Conservation (phyloP, 164 flowering plant genomes). For the Umbilicus rupestris region DNA sequence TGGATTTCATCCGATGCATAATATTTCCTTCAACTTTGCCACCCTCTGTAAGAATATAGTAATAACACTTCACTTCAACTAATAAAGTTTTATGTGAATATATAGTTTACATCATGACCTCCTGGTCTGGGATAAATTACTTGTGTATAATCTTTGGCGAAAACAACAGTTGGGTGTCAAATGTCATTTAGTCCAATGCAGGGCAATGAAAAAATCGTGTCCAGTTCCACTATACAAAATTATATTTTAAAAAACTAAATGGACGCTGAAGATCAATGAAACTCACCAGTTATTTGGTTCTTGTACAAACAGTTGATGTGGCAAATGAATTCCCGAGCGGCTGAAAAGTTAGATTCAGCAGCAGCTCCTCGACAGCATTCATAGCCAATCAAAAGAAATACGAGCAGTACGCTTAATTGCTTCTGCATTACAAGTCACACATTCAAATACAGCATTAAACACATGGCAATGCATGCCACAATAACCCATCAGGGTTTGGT, state of each 20-base stretch:
- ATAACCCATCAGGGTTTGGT: too few species aligned
- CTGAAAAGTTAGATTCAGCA: slow-evolving; percentile 38
- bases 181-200: background rate
- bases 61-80: background rate
- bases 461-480: background rate
- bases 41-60: background rate
- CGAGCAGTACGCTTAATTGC: slow-evolving; percentile 40
- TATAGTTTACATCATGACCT: background rate
- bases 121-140: background rate
- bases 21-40: background rate
- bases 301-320: slow-evolving; percentile 21
- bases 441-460: background rate
- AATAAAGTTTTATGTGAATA: background rate
- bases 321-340: slow-evolving; percentile 40
- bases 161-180: background rate
- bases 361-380: slow-evolving; percentile 51
- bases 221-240: background rate
- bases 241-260: background rate
- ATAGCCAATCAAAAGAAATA: slow-evolving; percentile 48
- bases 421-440: slow-evolving; percentile 35
- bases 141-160: background rate
- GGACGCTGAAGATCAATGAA: background rate
- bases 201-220: background rate
- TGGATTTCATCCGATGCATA: background rate
- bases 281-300: slow-evolving; percentile 41